phyloP scores from a whole-genome alignment of 768 basidiomycete genomes.

The Guyanaporus albipodus region DNA sequence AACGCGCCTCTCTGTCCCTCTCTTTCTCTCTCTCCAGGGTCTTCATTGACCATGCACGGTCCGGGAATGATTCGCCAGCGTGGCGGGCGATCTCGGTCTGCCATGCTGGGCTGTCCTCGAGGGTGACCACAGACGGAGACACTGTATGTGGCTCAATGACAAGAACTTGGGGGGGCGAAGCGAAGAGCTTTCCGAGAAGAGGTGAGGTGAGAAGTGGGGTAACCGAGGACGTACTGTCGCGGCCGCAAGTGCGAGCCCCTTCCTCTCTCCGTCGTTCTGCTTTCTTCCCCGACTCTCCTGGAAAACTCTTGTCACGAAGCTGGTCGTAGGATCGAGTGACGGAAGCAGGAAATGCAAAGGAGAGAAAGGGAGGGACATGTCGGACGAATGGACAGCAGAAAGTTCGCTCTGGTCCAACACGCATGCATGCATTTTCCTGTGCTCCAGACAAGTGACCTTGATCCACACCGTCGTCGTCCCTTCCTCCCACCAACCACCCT shows the following conservation, averaged over 20 bases:
- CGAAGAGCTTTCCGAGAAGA: conserved; percentile 57
- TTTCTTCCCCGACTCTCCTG: too few relatives aligned
- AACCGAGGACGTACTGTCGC: conserved; percentile 62
- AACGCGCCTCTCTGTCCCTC: too few relatives aligned
- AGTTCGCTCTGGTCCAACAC: too few relatives aligned
- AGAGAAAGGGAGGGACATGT: too few relatives aligned
- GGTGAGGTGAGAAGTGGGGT: conserved; percentile 73
- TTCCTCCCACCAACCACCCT: too few relatives aligned
- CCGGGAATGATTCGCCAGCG: conserved; percentile 52
- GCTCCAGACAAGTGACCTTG: conserved; percentile 48
- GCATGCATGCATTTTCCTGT: too few relatives aligned
- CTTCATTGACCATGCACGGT: conserved; percentile 57
- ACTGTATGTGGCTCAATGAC: conserved; percentile 69
- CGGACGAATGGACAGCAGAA: too few relatives aligned
- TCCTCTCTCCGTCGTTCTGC: too few relatives aligned
- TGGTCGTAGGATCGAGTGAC: conserved; percentile 34
- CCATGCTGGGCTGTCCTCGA: conserved; percentile 62
- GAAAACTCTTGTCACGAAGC: too few relatives aligned
- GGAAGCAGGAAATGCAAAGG: conserved; percentile 32
- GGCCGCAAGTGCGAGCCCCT: too few relatives aligned
- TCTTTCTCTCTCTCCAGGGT: too few relatives aligned
- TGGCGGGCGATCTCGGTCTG: conserved; percentile 59
- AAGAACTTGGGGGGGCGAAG: conserved; percentile 71
- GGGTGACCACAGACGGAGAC: conserved; percentile 61
- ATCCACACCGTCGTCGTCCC: too few relatives aligned